Evolutionary conservation across 306 rosid genomes (phyloP).

Genomic region (Quercus ilex): DNA sequence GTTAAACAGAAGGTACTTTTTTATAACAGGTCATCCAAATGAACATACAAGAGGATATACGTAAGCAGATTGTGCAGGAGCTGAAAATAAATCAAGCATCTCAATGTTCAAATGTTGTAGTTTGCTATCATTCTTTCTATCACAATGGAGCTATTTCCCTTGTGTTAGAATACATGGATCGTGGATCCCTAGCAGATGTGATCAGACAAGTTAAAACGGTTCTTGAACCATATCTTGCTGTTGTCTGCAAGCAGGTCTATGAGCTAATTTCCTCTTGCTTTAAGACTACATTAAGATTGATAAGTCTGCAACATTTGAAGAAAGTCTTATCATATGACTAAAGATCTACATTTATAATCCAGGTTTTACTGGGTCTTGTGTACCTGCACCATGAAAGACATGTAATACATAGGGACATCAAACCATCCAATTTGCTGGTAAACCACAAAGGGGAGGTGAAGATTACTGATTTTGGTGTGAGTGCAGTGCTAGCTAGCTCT

Average conservation of each 20-base stretch:
- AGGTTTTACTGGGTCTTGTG: constrained; percentile 94
- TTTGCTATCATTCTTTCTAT: constrained; percentile 91
- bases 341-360: constrained; percentile 23
- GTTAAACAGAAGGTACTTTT: constrained; percentile 4
- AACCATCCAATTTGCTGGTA: constrained; percentile 91
- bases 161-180: constrained; percentile 97
- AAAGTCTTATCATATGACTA: constrained; percentile 5
- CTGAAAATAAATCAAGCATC: constrained; percentile 96
- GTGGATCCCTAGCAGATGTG: constrained; percentile 88
- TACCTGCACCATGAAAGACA: constrained; percentile 93
- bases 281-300: constrained; percentile 12
- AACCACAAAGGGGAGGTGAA: constrained; percentile 97
- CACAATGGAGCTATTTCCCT: constrained; percentile 91
- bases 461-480: constrained; percentile 98
- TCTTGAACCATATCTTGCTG: constrained; percentile 99
- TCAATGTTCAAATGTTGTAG: constrained; percentile 91
- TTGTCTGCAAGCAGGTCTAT: constrained; percentile 91
- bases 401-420: constrained; percentile 95
- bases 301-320: constrained; percentile 7
- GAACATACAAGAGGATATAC: constrained; percentile 93
- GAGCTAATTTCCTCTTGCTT: constrained; percentile 7
- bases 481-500: constrained; percentile 93
- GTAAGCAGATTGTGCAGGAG: constrained; percentile 98
- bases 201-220: constrained; percentile 86
- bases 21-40: constrained; percentile 83